Percentiles rank a stretch among this genome's conserved stretches.
phyloP scores from a whole-genome alignment of 805 yeast genomes.

The Blastobotrys attinorum region DNA sequence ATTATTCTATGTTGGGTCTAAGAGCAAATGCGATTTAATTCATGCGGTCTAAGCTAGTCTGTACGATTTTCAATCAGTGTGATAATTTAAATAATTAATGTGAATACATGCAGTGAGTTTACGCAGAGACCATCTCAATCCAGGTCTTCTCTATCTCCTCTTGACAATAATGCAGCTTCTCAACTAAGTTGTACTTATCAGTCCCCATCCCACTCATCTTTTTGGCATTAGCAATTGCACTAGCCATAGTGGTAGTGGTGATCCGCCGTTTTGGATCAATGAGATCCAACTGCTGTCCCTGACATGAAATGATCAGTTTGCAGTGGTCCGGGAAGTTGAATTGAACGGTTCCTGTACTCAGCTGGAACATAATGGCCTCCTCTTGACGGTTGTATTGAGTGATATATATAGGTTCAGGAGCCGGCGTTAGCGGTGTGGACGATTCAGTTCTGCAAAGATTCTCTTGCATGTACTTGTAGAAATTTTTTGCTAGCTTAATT shows the following conservation, averaged over 20 bases:
- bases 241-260: conserved; percentile 15
- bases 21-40: too few relatives aligned
- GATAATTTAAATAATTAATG: conserved; percentile 1
- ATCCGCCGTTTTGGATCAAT: conserved; percentile 36
- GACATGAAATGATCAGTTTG: conserved; percentile 70
- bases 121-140: conserved; percentile 2
- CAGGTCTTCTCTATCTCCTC: conserved; percentile 7
- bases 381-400: conserved; percentile 76
- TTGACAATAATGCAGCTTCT: conserved; percentile 10
- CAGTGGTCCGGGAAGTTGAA: conserved; percentile 95
- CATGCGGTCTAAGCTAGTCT: too few relatives aligned
- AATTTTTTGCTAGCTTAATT: conserved; percentile 77
- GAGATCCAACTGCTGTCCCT: conserved; percentile 71
- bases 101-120: background rate
- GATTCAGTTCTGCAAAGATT: conserved; percentile 38
- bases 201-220: background rate
- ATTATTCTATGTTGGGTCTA: too few relatives aligned
- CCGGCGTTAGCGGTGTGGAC: background rate
- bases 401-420: conserved; percentile 41
- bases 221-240: conserved; percentile 1
- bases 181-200: conserved; percentile 5
- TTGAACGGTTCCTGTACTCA: conserved; percentile 88
- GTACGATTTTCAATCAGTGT: background rate
- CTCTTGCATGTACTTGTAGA: conserved; percentile 86
- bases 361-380: conserved; percentile 81